These are phyloP conservation scores for Taiozyma sp. DNA, from an alignment of 1,139 yeast genomes.

Conservation along the genomic window DNA sequence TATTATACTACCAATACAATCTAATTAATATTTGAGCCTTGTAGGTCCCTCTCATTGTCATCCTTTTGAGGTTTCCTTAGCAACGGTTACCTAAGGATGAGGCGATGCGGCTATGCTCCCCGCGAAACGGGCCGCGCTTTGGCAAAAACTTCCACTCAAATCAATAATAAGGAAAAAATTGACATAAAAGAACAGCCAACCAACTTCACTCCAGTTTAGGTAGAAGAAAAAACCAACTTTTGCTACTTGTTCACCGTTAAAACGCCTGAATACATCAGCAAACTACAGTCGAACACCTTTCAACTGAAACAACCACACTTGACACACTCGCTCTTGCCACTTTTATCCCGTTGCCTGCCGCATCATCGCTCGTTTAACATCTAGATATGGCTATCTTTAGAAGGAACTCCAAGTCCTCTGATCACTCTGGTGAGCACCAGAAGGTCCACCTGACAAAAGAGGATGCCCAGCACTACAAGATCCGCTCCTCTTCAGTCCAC, in stretches of 20 bases:
- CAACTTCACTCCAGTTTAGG: no score
- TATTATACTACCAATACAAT: background rate
- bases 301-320: no score
- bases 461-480: constrained; percentile 48
- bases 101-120: background rate
- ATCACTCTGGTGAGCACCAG: constrained; percentile 19
- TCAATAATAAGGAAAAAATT: background rate
- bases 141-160: background rate
- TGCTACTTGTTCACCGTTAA: no score
- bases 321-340: no score
- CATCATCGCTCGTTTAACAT: no score
- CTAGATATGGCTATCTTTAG: constrained; percentile 23
- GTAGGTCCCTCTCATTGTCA: no score
- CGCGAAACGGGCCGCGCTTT: background rate
- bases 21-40: no score
- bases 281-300: background rate
- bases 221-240: no score
- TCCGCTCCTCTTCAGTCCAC: constrained; percentile 62
- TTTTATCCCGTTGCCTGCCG: no score
- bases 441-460: constrained; percentile 37
- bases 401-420: constrained; percentile 18
- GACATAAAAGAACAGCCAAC: background rate
- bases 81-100: background rate
- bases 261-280: no score
- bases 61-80: background rate